These are phyloP conservation scores for Phytophthora vignae DNA, from an alignment of 352 stramenopile species.

Conservation along the genomic window DNA sequence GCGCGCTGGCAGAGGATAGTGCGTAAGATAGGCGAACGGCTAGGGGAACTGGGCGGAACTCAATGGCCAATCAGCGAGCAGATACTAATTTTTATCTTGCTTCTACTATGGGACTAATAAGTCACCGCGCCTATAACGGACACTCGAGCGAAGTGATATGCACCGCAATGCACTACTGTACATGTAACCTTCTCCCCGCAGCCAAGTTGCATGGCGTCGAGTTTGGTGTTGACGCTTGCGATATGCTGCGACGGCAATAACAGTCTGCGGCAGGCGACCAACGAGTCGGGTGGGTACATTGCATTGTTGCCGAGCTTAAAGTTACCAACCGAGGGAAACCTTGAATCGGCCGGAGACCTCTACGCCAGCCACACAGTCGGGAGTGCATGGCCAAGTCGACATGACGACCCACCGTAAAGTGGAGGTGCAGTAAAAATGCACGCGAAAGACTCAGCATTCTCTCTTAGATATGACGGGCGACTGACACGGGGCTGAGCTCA, in stretches of 20 bases:
- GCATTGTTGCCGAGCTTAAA: neutral
- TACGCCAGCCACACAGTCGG: conserved; percentile 20
- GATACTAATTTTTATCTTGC: conserved; percentile 1
- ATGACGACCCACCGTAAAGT: conserved; percentile 16
- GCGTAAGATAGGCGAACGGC: conserved; percentile 25
- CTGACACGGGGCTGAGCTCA: neutral
- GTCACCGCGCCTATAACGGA: conserved; percentile 1
- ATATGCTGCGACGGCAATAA: conserved; percentile 6
- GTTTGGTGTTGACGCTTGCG: conserved; percentile 8
- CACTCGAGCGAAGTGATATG: neutral
- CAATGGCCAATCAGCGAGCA: conserved; percentile 16
- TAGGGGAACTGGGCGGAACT: conserved; percentile 29
- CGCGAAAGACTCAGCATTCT: neutral
- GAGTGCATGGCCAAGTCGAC: conserved; percentile 16
- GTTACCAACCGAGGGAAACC: conserved; percentile 11
- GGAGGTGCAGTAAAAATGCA: conserved; percentile 14
- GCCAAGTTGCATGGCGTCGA: neutral
- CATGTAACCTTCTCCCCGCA: neutral
- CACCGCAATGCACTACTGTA: too few species aligned
- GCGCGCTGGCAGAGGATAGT: conserved; percentile 23
- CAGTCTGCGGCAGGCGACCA: neutral
- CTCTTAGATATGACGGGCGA: neutral
- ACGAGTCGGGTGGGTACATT: neutral
- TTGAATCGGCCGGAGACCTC: conserved; percentile 23
- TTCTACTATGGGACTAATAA: conserved; percentile 12